phyloP scores from a whole-genome alignment of 2,329 filamentous ascomycete species.

The Ophiostoma pallidulum region DNA sequence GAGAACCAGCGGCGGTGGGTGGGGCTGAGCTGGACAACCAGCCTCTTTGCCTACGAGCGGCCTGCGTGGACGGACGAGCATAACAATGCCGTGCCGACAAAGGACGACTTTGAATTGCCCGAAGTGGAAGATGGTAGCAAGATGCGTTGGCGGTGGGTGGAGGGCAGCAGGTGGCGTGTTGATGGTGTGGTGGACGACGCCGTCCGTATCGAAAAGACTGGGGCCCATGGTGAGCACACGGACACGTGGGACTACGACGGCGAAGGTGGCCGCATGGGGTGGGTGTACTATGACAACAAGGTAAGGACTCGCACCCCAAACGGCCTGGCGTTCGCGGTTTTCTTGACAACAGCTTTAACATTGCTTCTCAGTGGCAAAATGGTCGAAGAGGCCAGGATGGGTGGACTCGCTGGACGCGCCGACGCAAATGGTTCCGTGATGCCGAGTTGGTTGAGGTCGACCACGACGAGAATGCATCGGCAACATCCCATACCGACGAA shows the following conservation, averaged over 20 bases:
- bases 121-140: slow-evolving; percentile 50
- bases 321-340: too few relatives aligned
- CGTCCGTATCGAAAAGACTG: slow-evolving; percentile 18
- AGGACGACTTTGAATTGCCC: slow-evolving; percentile 57
- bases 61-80: slow-evolving; percentile 94
- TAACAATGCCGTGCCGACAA: slow-evolving; percentile 67
- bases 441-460: slow-evolving; percentile 81
- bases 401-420: slow-evolving; percentile 88
- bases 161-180: slow-evolving; percentile 76
- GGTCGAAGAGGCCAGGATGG: slow-evolving; percentile 77
- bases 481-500: slow-evolving; percentile 31
- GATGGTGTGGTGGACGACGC: slow-evolving; percentile 58
- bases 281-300: slow-evolving; percentile 98
- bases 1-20: slow-evolving; percentile 96
- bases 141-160: slow-evolving; percentile 65
- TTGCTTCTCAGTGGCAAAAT: slow-evolving; percentile 67
- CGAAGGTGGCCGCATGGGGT: slow-evolving; percentile 61
- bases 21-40: slow-evolving; percentile 88
- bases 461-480: slow-evolving; percentile 20
- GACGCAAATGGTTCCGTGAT: slow-evolving; percentile 93
- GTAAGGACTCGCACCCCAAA: too few relatives aligned
- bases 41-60: slow-evolving; percentile 81
- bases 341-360: too few relatives aligned
- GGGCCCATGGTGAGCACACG: slow-evolving; percentile 23
- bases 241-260: slow-evolving; percentile 44